Percentiles rank a stretch among this genome's conserved stretches.
phyloP scores from a whole-genome alignment of 306 rosid species.

The Delonix regia region DNA sequence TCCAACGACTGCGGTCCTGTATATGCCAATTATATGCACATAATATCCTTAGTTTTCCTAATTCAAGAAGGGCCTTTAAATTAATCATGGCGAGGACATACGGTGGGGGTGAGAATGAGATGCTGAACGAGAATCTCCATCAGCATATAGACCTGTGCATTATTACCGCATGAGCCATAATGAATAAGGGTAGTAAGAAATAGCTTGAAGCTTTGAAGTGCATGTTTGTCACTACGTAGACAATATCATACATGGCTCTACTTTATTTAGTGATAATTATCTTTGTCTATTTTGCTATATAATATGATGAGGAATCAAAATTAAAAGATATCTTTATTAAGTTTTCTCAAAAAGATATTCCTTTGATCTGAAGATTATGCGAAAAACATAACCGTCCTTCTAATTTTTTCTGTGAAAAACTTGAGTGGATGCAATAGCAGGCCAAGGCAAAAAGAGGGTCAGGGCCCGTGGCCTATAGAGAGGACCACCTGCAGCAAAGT shows the following conservation, averaged over 20 bases:
- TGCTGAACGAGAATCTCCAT: constrained; percentile 27
- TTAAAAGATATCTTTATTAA: no score
- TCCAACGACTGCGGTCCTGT: constrained; percentile 1
- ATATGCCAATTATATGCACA: background rate
- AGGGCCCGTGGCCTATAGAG: background rate
- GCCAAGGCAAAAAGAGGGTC: background rate
- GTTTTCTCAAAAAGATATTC: no score
- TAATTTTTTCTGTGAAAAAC: no score
- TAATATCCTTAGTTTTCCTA: background rate
- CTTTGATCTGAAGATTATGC: background rate
- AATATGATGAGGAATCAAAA: no score
- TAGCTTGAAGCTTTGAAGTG: no score
- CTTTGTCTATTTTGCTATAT: no score
- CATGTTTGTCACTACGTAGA: no score
- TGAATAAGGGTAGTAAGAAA: background rate
- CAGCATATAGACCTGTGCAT: constrained; percentile 15
- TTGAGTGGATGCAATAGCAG: background rate
- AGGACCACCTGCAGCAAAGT: background rate
- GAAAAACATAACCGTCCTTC: background rate
- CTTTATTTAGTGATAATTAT: no score
- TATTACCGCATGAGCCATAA: constrained; percentile 15
- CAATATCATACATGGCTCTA: no score
- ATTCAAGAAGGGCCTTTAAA: constrained; percentile 16
- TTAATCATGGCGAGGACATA: constrained; percentile 21
- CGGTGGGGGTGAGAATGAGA: background rate